phyloP scores from a whole-genome alignment of 495 filamentous ascomycete species.

The Chaetomium cochliodes region DNA sequence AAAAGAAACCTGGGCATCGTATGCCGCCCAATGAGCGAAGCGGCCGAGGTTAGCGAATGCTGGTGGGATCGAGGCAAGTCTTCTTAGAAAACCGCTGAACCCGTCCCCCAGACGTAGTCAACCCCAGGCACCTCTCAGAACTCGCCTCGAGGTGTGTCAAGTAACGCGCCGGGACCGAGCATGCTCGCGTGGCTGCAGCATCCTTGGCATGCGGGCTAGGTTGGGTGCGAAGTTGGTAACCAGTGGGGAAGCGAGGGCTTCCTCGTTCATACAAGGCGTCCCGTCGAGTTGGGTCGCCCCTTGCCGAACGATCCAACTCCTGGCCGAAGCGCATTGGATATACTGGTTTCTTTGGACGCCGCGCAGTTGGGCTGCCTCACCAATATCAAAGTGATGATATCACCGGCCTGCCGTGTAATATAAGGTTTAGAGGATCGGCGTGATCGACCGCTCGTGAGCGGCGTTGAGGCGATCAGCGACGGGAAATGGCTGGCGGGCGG shows the following conservation, averaged over 20 bases:
- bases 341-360: too few relatives aligned
- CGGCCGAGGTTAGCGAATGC: not conserved
- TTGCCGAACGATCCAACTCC: too few relatives aligned
- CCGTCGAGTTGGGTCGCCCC: too few relatives aligned
- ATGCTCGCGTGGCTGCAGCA: not conserved
- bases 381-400: not conserved
- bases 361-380: too few relatives aligned
- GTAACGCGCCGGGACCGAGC: not conserved
- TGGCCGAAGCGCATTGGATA: too few relatives aligned
- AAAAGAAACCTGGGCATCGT: not conserved
- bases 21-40: constrained; percentile 6
- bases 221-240: too few relatives aligned
- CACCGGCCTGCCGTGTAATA: not conserved
- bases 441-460: constrained; percentile 9
- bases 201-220: not conserved
- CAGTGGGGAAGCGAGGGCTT: too few relatives aligned
- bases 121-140: not conserved
- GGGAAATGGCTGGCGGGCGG: not conserved
- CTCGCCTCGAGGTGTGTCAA: not conserved
- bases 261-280: too few relatives aligned
- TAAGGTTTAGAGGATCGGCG: constrained; percentile 8
- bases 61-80: not conserved
- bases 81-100: not conserved
- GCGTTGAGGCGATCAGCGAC: constrained; percentile 3
- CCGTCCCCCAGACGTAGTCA: not conserved